Base-by-base conservation (phyloP, 192 early-diverging fungal genomes). In the Podila epigama region DNA sequence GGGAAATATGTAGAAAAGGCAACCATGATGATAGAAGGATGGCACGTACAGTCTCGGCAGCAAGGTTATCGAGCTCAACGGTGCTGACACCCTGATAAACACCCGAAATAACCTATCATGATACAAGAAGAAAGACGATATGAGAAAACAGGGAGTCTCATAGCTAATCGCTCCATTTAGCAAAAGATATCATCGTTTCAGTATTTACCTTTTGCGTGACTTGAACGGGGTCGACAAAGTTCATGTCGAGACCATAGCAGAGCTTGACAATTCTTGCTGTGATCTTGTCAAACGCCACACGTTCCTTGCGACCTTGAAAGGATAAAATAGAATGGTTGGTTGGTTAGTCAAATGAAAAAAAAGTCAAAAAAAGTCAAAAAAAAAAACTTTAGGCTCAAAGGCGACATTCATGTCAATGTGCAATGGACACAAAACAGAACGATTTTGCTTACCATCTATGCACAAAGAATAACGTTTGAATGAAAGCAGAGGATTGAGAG, bases 221-320 rank as follows among this genome's bases (percentile, higher is more conserved):
- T 18, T 91, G 85, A n/a, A 92, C 93, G 35, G 96, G 94, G 84
- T 98, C 96, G 34, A 99, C 92, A 84, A 89, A 97, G 87, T 95
- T 94, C 63, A 89, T 90, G 86, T 99, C 94, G 48, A 99, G 86
- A 3, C 95, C 94, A 82, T 98, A 96, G 82, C 95, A 97, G 11
- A 99, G 90, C 86, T 99, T 99, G 85, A 90, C 91, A 75, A 99
- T 95, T 58, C 97, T 86, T 8, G 92, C 88, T 3, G 96, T 94
- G 67, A 94, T 94, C 88, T 98, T 98, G 88, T 98, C 96, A 70
- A 98, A 98, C 73, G 94, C 93, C 48, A 98, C 97, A 70, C 89
- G 86, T 78, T 98, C 97, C 69, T 89, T 89, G 69, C 93, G 85
- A 53, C 96, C 95, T 77, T 18, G 4, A 3, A 34, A 39, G 29